Evolutionary conservation across 2,329 filamentous ascomycete species (phyloP).

Genomic region (Penicillium sp.): DNA sequence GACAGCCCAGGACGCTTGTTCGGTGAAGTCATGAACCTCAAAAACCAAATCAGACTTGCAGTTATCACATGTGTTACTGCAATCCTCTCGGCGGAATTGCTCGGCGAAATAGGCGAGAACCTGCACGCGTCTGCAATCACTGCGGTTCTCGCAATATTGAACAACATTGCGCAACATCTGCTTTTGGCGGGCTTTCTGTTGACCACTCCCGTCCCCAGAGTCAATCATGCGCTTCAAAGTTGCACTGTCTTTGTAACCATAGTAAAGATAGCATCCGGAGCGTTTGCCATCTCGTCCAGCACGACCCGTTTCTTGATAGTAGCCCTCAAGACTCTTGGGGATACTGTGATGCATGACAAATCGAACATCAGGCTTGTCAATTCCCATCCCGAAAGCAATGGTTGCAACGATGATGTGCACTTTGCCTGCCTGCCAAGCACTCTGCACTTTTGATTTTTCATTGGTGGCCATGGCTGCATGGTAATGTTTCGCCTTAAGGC

Average conservation of each 20-base stretch:
- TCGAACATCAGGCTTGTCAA: conserved; percentile 94
- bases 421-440: conserved; percentile 76
- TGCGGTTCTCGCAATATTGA: conserved; percentile 85
- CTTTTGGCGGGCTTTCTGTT: conserved; percentile 82
- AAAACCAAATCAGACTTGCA: conserved; percentile 74
- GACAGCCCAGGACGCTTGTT: conserved; percentile 71
- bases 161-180: conserved; percentile 84
- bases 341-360: conserved; percentile 94
- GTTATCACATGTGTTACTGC: conserved; percentile 81
- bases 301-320: conserved; percentile 96
- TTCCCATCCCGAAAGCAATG: conserved; percentile 99
- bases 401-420: conserved; percentile 94
- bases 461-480: conserved; percentile 74
- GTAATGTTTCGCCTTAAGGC: conserved; percentile 78
- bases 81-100: conserved; percentile 70
- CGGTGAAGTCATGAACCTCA: conserved; percentile 74
- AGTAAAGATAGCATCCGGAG: conserved; percentile 90
- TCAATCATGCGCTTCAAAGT: conserved; percentile 79
- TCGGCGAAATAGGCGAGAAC: conserved; percentile 96
- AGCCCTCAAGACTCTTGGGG: conserved; percentile 94
- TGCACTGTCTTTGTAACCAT: conserved; percentile 74
- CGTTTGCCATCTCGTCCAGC: conserved; percentile 86
- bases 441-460: conserved; percentile 72
- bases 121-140: conserved; percentile 83
- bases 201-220: conserved; percentile 71